Base-by-base conservation (phyloP, 2,329 filamentous ascomycete genomes). In the Akanthomyces dipterigenus region DNA sequence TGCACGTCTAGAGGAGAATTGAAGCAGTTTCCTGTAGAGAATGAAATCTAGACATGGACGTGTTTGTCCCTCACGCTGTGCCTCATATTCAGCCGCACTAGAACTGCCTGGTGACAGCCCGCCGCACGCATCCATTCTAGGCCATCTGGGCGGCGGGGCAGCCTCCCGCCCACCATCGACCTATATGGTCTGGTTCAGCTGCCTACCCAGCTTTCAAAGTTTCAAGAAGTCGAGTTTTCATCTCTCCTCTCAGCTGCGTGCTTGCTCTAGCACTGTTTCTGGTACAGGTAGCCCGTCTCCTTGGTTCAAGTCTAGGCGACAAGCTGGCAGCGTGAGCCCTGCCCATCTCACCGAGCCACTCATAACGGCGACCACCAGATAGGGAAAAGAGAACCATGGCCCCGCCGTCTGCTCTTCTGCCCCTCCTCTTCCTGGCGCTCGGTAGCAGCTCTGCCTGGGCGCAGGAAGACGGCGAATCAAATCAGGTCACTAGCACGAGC, bases 401-500 rank as follows among this genome's bases (percentile, higher is more conserved):
- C 46, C 56, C 56, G 56, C 46, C 46, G 16, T 40, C 14, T 16
- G n/a, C 31, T n/a, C 34, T 57, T 9, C 34, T 57, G 28, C 45
- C 45, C 55, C 43, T 59, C 56, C 36, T 50, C 36, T 5, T 28
- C 14, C 18, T 43, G 6, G 56, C 46, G n/a, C 16, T 48, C 5
- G 36, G 36, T 5, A 9, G 22, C 56, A 12, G 26, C 24, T 5
- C 24, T 14, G n/a, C 3, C 16, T 18, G 34, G 18, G 45, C 56
- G 22, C 56, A 59, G 31, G 45, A 42, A 12, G 56, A 43, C 18
- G 24, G 36, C 24, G 14, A 3, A 22, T 16, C 56, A 3, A 59
- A 59, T n/a, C 22, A 34, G 11, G 18, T 49, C 3, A 56, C 46
- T 12, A 51, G 46, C 36, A 38, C 65, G 20, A 70, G 69, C 43